Conservation (phyloP, 169 alveolate species). For the Eimeria zaria region DNA sequence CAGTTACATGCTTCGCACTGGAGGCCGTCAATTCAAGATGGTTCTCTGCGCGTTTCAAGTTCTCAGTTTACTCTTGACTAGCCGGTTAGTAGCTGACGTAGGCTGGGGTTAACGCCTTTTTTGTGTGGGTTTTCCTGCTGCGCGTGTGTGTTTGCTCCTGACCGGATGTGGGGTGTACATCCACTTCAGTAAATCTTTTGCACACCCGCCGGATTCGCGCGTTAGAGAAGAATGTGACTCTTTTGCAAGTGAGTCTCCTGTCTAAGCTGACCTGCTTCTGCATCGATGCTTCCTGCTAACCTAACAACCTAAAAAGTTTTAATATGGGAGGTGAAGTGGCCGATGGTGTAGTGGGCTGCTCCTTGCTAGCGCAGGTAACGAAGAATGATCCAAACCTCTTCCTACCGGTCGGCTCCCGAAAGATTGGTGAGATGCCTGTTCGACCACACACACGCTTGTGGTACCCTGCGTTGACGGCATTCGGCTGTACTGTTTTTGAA, state of each 20-base stretch:
- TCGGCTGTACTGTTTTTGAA: neutral
- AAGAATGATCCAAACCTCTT: conserved; percentile 49
- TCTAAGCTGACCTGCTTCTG: neutral
- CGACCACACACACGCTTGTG: neutral
- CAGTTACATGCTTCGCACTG: neutral
- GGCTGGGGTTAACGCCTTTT: neutral
- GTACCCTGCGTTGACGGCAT: neutral
- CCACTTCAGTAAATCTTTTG: conserved; percentile 55
- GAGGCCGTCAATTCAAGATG: neutral
- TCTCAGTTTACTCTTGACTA: neutral
- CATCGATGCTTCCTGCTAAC: neutral
- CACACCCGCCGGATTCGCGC: conserved; percentile 81
- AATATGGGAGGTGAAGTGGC: neutral
- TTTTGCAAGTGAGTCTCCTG: conserved; percentile 54
- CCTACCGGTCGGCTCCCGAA: conserved; percentile 53
- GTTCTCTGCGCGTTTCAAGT: neutral
- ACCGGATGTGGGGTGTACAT: neutral
- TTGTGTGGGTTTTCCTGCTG: neutral
- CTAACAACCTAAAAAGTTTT: neutral
- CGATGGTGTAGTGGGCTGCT: neutral
- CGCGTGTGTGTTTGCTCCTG: neutral
- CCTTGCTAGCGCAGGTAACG: conserved; percentile 26
- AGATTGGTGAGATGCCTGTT: conserved; percentile 60
- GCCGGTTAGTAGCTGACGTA: neutral
- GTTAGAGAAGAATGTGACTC: conserved; percentile 72